Evolutionary conservation across 805 yeast species (phyloP).

Genomic region (Myxozyma monticola): DNA sequence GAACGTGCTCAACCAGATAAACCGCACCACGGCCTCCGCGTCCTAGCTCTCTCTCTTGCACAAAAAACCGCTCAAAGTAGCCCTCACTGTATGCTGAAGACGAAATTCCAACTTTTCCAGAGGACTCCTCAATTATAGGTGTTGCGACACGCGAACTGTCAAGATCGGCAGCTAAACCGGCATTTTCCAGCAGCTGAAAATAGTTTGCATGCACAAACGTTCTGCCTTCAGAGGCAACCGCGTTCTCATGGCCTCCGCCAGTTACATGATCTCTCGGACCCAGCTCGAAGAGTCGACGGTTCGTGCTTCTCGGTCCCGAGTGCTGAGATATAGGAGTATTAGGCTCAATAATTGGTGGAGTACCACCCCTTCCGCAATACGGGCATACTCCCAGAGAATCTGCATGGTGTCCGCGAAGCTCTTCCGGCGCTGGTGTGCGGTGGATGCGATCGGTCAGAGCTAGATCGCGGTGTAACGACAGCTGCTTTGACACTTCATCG

Average conservation of each 20-base stretch:
- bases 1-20: conserved; percentile 76
- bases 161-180: no score
- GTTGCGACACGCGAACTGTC: no score
- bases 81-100: conserved; percentile 73
- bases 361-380: conserved; percentile 12
- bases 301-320: no score
- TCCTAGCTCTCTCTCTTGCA: conserved; percentile 61
- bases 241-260: neutral
- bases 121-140: no score
- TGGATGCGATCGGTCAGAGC: neutral
- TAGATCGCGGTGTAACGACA: conserved; percentile 22
- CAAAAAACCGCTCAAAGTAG: conserved; percentile 68
- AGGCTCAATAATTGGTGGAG: conserved; percentile 6
- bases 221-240: neutral
- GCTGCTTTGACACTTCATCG: conserved; percentile 24
- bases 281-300: neutral
- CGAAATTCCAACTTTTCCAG: conserved; percentile 41
- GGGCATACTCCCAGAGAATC: conserved; percentile 7
- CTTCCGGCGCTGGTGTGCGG: no score
- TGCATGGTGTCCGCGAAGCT: no score
- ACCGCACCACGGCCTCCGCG: conserved; percentile 86
- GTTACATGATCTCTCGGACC: neutral
- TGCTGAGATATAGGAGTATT: no score
- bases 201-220: conserved; percentile 23
- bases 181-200: conserved; percentile 16